Evolutionary conservation across 257 asterid genomes (phyloP).

Genomic region (Jasminum sambac): DNA sequence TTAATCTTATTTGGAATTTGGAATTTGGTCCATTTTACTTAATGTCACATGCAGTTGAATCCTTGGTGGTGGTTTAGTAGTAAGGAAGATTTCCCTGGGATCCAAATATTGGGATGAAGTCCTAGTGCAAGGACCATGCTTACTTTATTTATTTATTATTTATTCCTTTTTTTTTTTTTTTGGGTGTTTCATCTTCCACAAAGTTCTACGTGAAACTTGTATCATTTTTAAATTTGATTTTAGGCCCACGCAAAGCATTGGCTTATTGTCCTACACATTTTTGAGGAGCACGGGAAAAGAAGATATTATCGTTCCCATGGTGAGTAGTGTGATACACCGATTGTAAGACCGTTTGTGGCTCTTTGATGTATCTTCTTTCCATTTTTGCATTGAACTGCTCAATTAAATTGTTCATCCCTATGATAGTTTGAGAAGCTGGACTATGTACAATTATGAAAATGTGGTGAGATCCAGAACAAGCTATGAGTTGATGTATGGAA

Average conservation of each 20-base stretch:
- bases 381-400: background rate
- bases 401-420: background rate
- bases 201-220: background rate
- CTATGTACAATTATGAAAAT: background rate
- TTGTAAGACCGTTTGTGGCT: conserved; percentile 12
- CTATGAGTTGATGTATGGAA: no score
- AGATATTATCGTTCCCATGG: conserved; percentile 93
- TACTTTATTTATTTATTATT: background rate
- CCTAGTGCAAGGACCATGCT: conserved; percentile 3
- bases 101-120: conserved; percentile 9
- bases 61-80: conserved; percentile 11
- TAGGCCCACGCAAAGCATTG: conserved; percentile 85
- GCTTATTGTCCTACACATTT: conserved; percentile 81
- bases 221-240: conserved; percentile 18
- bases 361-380: conserved; percentile 3
- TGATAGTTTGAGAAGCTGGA: background rate
- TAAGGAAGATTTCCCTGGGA: background rate
- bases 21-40: background rate
- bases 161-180: background rate
- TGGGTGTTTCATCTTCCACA: background rate
- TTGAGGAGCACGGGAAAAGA: conserved; percentile 81
- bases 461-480: no score
- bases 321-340: conserved; percentile 30
- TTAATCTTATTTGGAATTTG: background rate
- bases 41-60: conserved; percentile 2